A percentile compares a stretch with the other conserved stretches of the same genome.
Evolutionary conservation across 1,284 basidiomycete genomes (phyloP).

Genomic region (Gymnopus androsaceus): DNA sequence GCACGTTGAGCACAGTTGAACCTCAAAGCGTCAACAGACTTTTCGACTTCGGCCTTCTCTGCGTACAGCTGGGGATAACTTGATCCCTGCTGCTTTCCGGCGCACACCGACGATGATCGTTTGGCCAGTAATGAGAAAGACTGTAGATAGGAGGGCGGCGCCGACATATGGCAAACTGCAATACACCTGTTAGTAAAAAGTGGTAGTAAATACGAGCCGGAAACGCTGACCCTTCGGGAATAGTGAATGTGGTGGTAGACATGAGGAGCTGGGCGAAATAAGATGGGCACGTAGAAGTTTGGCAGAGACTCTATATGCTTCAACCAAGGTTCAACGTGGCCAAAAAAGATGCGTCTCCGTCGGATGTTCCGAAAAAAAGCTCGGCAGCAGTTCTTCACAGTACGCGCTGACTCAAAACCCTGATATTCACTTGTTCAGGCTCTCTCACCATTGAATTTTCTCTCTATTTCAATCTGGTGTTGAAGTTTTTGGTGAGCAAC

Average conservation of each 20-base stretch:
- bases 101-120: constrained; percentile 34
- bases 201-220: background rate
- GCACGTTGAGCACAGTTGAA: constrained; percentile 46
- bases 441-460: too few species aligned
- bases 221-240: background rate
- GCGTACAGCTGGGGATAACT: constrained; percentile 52
- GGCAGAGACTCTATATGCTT: background rate
- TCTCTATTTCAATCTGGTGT: too few species aligned
- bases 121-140: constrained; percentile 38
- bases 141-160: constrained; percentile 29
- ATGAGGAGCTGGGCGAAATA: background rate
- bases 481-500: too few species aligned
- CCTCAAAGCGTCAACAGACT: constrained; percentile 30
- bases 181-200: background rate
- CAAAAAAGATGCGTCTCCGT: background rate
- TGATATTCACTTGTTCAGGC: too few species aligned
- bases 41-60: constrained; percentile 42
- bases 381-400: background rate
- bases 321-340: background rate
- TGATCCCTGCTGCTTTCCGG: constrained; percentile 39
- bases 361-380: background rate
- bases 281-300: background rate
- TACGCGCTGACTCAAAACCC: background rate
- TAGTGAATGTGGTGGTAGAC: background rate
- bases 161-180: constrained; percentile 15